These are phyloP conservation scores for Clavispora vitiphila DNA, from an alignment of 805 yeast species.

Conservation along the genomic window DNA sequence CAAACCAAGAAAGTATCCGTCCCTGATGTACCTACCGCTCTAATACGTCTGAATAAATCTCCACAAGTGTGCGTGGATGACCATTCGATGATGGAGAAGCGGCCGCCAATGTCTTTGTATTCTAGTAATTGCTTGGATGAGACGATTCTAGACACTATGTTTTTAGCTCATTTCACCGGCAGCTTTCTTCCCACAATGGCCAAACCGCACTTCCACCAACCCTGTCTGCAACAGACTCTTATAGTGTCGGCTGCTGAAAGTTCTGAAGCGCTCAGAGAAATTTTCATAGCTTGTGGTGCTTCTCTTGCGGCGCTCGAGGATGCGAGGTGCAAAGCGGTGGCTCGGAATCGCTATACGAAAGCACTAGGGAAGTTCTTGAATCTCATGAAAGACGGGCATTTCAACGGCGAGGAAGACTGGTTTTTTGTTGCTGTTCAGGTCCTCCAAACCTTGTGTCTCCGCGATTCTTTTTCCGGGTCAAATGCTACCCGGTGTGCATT, in stretches of 20 bases:
- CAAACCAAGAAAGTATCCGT: background rate
- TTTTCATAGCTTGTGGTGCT: slow-evolving; percentile 15
- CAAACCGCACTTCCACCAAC: slow-evolving; percentile 7
- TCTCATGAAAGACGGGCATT: slow-evolving; percentile 4
- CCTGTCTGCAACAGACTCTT: slow-evolving; percentile 3
- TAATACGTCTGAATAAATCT: background rate
- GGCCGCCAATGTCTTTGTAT: background rate
- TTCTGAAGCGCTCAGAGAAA: slow-evolving; percentile 6
- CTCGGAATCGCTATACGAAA: slow-evolving; percentile 6
- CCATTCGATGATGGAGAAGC: background rate
- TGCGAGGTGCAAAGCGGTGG: slow-evolving; percentile 3
- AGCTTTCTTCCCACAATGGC: slow-evolving; percentile 14
- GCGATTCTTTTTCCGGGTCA: slow-evolving; percentile 8
- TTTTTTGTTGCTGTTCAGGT: slow-evolving; percentile 15
- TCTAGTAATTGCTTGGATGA: background rate
- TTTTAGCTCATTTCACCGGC: slow-evolving; percentile 6
- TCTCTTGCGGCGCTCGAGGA: slow-evolving; percentile 10
- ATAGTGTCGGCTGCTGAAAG: slow-evolving; percentile 9
- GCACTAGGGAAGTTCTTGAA: slow-evolving; percentile 8
- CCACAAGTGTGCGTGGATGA: background rate
- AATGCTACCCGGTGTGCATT: slow-evolving; percentile 15
- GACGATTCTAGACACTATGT: slow-evolving; percentile 3
- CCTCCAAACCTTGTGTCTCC: slow-evolving; percentile 11
- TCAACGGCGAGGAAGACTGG: slow-evolving; percentile 12
- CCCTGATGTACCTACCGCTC: background rate